Base-by-base conservation (phyloP, 2,329 filamentous ascomycete genomes). In the Lasiodiplodia citricola region DNA sequence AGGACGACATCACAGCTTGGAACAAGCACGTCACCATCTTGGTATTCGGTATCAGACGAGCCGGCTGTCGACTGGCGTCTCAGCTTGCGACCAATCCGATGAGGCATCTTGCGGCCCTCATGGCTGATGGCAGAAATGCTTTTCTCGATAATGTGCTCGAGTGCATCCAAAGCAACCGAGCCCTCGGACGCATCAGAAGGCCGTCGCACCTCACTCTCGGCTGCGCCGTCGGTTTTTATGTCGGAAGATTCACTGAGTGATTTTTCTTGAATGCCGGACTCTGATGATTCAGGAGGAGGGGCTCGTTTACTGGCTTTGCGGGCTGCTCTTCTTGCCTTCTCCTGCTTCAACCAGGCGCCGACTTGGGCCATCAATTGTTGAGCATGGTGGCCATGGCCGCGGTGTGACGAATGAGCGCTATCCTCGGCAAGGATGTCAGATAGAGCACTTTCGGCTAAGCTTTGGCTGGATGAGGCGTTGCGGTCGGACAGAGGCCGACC, bases 41-140 rank as follows among this genome's bases (percentile, higher is more conserved):
- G 83, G 73, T 91, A 92, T 69, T 98, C 95, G 0, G 94, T 96
- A 73, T 97, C 95, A 0, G 93, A 96, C 4, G 92, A 93, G 4
- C 85, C 86, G 1, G 83, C 81, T 83, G 84, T 73, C 78, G 84
- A 74, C 82, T 81, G 74, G 72, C 84, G 62, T 28, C 66, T 69
- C 28, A 68, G 60, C 64, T 71, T 74, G 55, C 71, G 64, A 66
- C 71, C 65, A n/a, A 68, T 71, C 23, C 67, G 67, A n/a, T 68
- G 66, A 14, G 55, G 55, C 54, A 68, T 41, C 35, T 69, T 74
- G 66, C 72, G 71, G 73, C 75, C 70, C 75, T 37, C 77, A 73
- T 41, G 81, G 78, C 72, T 80, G 81, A 66, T 79, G 80, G 57
- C 83, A 41, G 84, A 81, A 82, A 92, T 84, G 66, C 86, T 90